Evolutionary conservation across 208 protist species (phyloP).

Genomic region (Vickermania ingenoplastis): DNA sequence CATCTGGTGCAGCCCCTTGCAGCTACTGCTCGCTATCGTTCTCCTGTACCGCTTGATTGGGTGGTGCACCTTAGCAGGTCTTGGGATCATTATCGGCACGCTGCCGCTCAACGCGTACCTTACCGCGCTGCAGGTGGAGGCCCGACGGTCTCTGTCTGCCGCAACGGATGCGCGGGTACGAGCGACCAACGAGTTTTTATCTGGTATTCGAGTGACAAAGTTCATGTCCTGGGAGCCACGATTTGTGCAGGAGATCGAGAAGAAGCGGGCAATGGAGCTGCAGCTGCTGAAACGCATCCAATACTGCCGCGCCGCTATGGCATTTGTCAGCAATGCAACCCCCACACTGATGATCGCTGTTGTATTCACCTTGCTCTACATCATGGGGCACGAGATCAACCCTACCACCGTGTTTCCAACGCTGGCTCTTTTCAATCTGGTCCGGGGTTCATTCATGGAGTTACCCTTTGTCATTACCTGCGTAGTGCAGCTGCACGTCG

Average conservation of each 20-base stretch:
- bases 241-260: slow-evolving; percentile 37
- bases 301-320: slow-evolving; percentile 19
- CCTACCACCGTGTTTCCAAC: slow-evolving; percentile 81
- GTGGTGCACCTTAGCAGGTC: slow-evolving; percentile 52
- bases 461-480: slow-evolving; percentile 63
- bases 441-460: slow-evolving; percentile 86
- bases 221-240: slow-evolving; percentile 87
- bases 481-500: slow-evolving; percentile 61
- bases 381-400: slow-evolving; percentile 43
- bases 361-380: slow-evolving; percentile 45
- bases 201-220: slow-evolving; percentile 89
- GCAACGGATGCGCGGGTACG: slow-evolving; percentile 83
- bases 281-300: slow-evolving; percentile 22
- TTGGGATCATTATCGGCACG: slow-evolving; percentile 53
- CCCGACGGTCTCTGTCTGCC: slow-evolving; percentile 16
- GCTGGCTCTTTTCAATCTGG: slow-evolving; percentile 82
- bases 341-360: slow-evolving; percentile 49
- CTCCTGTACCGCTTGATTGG: slow-evolving; percentile 51
- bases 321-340: slow-evolving; percentile 49
- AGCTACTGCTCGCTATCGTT: slow-evolving; percentile 43
- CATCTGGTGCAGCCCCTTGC: slow-evolving; percentile 38
- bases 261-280: slow-evolving; percentile 35
- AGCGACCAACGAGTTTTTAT: slow-evolving; percentile 87
- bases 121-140: slow-evolving; percentile 15
- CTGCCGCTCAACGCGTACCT: slow-evolving; percentile 58